phyloP scores from a whole-genome alignment of 2,329 filamentous ascomycete genomes.

The Verruconis gallopava region DNA sequence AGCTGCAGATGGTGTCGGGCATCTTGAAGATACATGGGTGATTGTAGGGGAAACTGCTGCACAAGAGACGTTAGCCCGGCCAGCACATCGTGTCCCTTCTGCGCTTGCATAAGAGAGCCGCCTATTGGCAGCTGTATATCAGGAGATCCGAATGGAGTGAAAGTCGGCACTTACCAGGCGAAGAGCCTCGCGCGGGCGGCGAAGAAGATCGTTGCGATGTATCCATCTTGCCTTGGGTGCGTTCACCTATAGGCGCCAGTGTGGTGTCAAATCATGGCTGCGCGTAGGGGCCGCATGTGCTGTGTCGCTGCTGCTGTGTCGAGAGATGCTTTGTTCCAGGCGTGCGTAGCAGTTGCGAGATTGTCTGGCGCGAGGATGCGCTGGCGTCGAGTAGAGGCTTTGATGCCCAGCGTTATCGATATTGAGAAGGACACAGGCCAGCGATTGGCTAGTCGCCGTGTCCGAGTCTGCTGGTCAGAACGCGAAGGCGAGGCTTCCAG shows the following conservation, averaged over 20 bases:
- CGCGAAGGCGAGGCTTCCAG: too few relatives aligned
- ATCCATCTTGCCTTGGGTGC: constrained; percentile 15
- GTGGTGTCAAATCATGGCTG: constrained; percentile 9
- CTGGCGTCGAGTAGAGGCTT: neutral
- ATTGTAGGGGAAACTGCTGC: constrained; percentile 7
- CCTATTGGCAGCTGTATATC: constrained; percentile 6
- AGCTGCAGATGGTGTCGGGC: constrained; percentile 41
- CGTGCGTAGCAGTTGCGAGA: neutral
- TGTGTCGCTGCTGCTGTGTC: neutral
- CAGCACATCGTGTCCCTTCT: constrained; percentile 1
- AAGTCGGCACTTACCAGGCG: constrained; percentile 42
- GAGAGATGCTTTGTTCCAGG: neutral
- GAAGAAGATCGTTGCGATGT: constrained; percentile 31
- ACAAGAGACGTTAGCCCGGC: constrained; percentile 4
- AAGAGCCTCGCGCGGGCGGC: constrained; percentile 46
- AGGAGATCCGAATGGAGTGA: constrained; percentile 6
- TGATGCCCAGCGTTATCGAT: constrained; percentile 7
- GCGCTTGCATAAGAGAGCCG: constrained; percentile 7
- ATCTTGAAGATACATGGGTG: constrained; percentile 31
- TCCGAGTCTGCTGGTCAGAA: neutral
- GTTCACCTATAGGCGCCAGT: constrained; percentile 8
- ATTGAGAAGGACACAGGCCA: neutral
- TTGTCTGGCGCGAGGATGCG: neutral
- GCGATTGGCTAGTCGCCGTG: neutral
- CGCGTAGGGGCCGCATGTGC: neutral